These are phyloP conservation scores for Lichtheimia ramosa DNA, from an alignment of 371 early-diverging fungal species.

Conservation along the genomic window DNA sequence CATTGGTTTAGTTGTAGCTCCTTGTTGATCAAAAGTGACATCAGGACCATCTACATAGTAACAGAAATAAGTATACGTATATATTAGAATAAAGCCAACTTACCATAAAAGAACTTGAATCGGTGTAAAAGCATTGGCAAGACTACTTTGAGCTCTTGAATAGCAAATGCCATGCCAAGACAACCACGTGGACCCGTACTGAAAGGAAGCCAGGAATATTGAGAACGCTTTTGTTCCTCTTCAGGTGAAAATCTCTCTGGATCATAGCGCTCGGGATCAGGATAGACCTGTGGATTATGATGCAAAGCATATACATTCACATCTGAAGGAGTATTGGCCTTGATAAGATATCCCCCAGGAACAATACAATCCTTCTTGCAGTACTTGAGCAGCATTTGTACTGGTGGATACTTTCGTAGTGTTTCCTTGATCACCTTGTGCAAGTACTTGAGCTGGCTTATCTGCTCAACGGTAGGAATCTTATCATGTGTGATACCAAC, in stretches of 20 bases:
- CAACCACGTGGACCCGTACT: constrained; percentile 47
- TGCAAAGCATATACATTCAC: constrained; percentile 44
- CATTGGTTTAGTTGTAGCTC: constrained; percentile 46
- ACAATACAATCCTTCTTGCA: constrained; percentile 53
- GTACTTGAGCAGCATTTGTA: constrained; percentile 39
- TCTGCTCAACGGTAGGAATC: constrained; percentile 44
- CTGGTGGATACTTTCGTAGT: constrained; percentile 53
- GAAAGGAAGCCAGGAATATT: constrained; percentile 60
- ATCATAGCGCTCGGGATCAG: constrained; percentile 47
- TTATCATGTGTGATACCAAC: constrained; percentile 37
- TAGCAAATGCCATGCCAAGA: constrained; percentile 55
- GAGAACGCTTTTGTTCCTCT: constrained; percentile 52
- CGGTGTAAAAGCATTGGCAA: constrained; percentile 46
- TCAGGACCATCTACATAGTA: constrained; percentile 32
- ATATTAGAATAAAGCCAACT: not conserved
- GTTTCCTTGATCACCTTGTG: constrained; percentile 54
- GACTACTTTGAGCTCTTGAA: constrained; percentile 61
- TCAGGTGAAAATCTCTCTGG: constrained; percentile 59
- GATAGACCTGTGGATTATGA: constrained; percentile 44
- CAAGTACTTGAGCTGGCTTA: constrained; percentile 43
- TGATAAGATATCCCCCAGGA: constrained; percentile 44
- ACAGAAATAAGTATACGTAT: not conserved
- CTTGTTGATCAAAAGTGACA: constrained; percentile 27
- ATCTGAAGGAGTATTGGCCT: constrained; percentile 14
- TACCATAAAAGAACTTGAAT: constrained; percentile 41